phyloP scores from a whole-genome alignment of 257 asterid species.

The Solanum sejunctum region DNA sequence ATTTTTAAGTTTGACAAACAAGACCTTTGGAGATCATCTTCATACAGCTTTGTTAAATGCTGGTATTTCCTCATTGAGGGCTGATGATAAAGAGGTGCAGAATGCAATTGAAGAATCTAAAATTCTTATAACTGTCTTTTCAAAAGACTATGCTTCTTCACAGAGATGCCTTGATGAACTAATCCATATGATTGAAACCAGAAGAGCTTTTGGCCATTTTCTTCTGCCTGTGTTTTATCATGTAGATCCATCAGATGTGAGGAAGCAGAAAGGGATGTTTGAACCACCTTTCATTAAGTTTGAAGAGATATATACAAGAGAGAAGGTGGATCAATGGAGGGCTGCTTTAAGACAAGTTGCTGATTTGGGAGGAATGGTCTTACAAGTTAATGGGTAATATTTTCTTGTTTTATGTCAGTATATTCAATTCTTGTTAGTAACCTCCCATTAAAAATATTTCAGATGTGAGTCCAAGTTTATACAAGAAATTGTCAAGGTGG shows the following conservation, averaged over 20 bases:
- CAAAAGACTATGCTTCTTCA: conserved; percentile 2
- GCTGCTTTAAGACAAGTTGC: neutral
- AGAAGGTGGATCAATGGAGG: neutral
- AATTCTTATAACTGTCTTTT: neutral
- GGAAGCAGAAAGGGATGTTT: neutral
- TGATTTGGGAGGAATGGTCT: conserved; percentile 3
- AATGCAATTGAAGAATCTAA: neutral
- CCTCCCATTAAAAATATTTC: neutral
- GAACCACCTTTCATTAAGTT: neutral
- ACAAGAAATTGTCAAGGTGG: neutral
- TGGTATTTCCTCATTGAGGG: neutral
- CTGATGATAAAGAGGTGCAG: neutral
- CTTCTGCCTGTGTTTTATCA: conserved; percentile 5
- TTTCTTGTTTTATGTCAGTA: neutral
- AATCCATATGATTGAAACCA: neutral
- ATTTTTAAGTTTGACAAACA: conserved; percentile 1
- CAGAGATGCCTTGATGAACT: neutral
- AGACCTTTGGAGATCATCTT: neutral
- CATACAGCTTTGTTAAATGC: neutral
- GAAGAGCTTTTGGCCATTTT: neutral
- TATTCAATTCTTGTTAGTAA: neutral
- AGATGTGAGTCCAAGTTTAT: neutral
- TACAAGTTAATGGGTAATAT: neutral
- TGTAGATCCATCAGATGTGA: conserved; percentile 3
- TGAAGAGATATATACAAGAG: neutral